Base-by-base conservation (phyloP, 2,329 filamentous ascomycete species). In the Neofusicoccum umdonicola region DNA sequence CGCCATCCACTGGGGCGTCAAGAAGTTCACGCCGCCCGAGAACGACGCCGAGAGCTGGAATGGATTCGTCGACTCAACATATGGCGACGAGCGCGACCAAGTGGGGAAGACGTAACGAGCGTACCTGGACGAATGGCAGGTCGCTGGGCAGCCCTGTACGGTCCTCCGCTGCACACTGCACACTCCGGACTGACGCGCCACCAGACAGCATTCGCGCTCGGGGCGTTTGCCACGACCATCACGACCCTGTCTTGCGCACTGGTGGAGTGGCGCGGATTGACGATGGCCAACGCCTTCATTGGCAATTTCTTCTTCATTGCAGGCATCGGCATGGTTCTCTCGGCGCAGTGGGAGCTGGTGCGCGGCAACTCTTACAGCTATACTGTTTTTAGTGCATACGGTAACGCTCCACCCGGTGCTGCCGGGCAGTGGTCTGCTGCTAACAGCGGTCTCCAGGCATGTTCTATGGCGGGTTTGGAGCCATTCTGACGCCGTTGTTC, bases 291-390 rank as follows among this genome's bases (percentile, higher is more conserved):
- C 22, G 22, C 22, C 22, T 22, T 22, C 22, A 22, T 22, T 22
- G 22, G 22, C 22, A 22, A 22, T 22, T 22, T 22, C 22, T 22
- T 22, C 22, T 22, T 22, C 22, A 22, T 22, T 22, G 22, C 22
- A 22, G 22, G 22, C 22, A 22, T 22, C 22, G 22, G 22, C 22
- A 22, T 22, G 22, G 22, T 22, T 22, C 22, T 22, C 22, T 22
- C 83, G 0, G 84, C 84, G 5, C 83, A 86, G 68, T 86, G 83
- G 84, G 83, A 85, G 68, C 70, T 85, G 0, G 78, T 82, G 0
- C 74, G 22, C 22, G 22, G 22, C 22, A 22, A 22, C 22, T 22
- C 22, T 22, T 22, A 84, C 65, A 78, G 78, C 0, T 86, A 86
- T 65, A 85, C 83, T 0, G 82, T 84, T 0, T 79, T 85, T 42